A percentile compares a stretch with the other conserved stretches of the same genome.
These are phyloP conservation scores for Nicotiana paniculata DNA, from an alignment of 257 asterid species.

Conservation along the genomic window DNA sequence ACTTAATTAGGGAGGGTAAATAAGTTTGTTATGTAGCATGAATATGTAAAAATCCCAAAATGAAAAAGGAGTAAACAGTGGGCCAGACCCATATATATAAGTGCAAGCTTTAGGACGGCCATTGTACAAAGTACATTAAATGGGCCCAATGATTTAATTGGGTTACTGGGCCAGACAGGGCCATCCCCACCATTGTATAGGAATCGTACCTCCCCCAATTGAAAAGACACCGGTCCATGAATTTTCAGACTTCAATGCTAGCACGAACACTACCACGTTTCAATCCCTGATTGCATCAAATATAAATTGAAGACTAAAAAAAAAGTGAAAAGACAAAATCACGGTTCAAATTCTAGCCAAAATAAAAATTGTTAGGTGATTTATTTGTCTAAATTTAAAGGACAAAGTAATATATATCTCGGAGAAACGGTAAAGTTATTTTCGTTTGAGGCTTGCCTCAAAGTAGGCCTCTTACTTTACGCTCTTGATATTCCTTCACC, in stretches of 20 bases:
- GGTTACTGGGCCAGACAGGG: constrained; percentile 16
- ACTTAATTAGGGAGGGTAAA: no score
- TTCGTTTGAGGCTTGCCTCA: no score
- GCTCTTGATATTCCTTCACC: no score
- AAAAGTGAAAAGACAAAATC: neutral
- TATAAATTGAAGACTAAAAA: neutral
- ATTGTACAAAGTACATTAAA: neutral
- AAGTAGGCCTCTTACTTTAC: no score
- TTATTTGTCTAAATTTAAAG: neutral
- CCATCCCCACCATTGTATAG: constrained; percentile 31
- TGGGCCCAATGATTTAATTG: constrained; percentile 4
- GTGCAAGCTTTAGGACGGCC: no score
- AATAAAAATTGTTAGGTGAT: neutral
- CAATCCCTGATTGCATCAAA: constrained; percentile 17
- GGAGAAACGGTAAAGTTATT: no score
- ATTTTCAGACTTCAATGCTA: neutral
- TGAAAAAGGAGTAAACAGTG: no score
- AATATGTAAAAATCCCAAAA: no score
- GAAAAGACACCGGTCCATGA: constrained; percentile 17
- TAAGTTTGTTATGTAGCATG: no score
- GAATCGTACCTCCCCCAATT: constrained; percentile 25
- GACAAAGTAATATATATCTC: no score
- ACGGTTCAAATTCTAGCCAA: neutral
- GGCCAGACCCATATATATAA: no score
- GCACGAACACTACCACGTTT: constrained; percentile 30